phyloP scores from a whole-genome alignment of 2,329 filamentous ascomycete species.

The Chaetomiaceae sp. region DNA sequence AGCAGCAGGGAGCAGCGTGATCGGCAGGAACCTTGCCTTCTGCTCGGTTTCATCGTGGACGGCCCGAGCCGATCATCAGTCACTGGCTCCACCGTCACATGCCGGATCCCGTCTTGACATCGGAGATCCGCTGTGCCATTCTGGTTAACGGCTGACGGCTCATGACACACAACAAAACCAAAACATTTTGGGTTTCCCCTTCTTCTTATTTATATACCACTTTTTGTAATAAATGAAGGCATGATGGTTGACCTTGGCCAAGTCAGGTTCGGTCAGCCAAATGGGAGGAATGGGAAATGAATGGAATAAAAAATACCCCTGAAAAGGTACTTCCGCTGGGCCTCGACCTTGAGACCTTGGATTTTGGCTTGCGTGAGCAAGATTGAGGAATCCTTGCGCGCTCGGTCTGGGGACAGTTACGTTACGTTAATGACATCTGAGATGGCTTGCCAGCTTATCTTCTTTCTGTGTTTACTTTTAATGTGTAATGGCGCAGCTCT shows the following conservation, averaged over 20 bases:
- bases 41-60: background rate
- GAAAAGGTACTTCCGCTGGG: too few species aligned
- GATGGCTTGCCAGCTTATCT: too few species aligned
- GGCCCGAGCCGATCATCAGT: background rate
- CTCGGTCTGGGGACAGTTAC: background rate
- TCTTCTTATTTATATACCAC: slow-evolving; percentile 6
- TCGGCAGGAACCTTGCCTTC: background rate
- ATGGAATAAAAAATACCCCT: background rate
- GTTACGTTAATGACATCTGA: too few species aligned
- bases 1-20: background rate
- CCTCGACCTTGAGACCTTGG: background rate
- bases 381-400: background rate
- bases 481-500: too few species aligned
- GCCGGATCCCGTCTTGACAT: too few species aligned
- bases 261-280: background rate
- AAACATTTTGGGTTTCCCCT: background rate
- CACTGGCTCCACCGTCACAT: background rate
- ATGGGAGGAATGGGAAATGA: background rate
- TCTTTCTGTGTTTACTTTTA: too few species aligned
- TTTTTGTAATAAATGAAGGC: slow-evolving; percentile 14
- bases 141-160: background rate
- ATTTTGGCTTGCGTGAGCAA: too few species aligned
- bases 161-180: background rate
- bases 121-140: too few species aligned
- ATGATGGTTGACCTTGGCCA: background rate